phyloP scores from a whole-genome alignment of 1,139 yeast species.

The Suhomyces bolitotheri region DNA sequence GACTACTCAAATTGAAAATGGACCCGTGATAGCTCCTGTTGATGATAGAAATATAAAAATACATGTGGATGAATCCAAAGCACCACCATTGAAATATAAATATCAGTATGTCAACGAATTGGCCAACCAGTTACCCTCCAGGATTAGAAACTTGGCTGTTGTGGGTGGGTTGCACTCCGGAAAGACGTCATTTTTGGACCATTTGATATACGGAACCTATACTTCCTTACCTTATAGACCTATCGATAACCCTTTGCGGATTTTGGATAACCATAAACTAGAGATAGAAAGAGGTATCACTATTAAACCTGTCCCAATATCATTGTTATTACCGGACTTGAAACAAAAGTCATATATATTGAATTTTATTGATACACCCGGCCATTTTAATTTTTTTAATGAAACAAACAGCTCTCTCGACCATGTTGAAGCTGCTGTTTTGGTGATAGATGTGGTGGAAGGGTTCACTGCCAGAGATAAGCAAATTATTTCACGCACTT shows the following conservation, averaged over 20 bases:
- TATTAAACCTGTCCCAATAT: constrained; percentile 61
- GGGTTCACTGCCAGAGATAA: constrained; percentile 65
- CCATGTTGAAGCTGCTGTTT: constrained; percentile 62
- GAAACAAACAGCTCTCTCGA: constrained; percentile 63
- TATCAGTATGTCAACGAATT: constrained; percentile 59
- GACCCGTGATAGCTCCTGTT: constrained; percentile 68
- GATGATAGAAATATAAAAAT: constrained; percentile 45
- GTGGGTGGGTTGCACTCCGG: constrained; percentile 89
- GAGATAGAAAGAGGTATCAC: constrained; percentile 75
- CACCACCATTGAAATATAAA: constrained; percentile 64
- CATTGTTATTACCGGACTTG: constrained; percentile 59
- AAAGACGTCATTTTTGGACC: constrained; percentile 77
- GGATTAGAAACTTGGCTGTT: constrained; percentile 74
- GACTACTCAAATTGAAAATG: constrained; percentile 25
- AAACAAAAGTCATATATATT: constrained; percentile 57
- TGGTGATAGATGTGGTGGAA: constrained; percentile 84
- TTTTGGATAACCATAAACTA: constrained; percentile 67
- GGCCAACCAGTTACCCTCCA: constrained; percentile 54
- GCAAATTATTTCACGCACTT: constrained; percentile 48
- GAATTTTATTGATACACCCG: constrained; percentile 84
- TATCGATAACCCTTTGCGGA: constrained; percentile 49
- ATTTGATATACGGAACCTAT: constrained; percentile 67
- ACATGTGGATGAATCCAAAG: constrained; percentile 30
- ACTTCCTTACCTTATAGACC: constrained; percentile 13
- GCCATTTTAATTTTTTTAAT: constrained; percentile 81